Evolutionary conservation across 108 stramenopile species (phyloP).

Genomic region (Nannochloropsis gaditana): DNA sequence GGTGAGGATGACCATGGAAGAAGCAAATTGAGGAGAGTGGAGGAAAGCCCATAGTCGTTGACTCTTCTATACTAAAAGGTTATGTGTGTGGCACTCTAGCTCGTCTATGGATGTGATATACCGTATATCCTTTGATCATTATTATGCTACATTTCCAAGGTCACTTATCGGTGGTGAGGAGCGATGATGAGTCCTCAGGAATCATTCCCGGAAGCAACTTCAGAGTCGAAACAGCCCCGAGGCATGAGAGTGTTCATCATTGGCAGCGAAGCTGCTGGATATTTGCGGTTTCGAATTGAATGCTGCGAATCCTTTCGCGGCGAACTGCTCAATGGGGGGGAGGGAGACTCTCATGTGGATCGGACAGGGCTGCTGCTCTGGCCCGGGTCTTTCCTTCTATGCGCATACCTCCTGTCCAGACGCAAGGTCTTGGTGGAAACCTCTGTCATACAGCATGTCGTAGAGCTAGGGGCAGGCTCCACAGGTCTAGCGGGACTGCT

Average conservation of each 20-base stretch:
- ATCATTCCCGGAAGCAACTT: too few species aligned
- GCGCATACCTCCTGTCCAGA: neutral
- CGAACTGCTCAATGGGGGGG: neutral
- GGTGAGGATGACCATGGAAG: too few species aligned
- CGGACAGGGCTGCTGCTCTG: neutral
- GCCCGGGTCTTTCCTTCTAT: neutral
- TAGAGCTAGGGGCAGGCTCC: neutral
- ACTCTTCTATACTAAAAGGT: too few species aligned
- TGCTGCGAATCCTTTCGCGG: conserved; percentile 12
- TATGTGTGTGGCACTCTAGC: too few species aligned
- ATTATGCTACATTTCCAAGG: too few species aligned
- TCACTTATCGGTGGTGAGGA: too few species aligned
- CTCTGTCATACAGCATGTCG: neutral
- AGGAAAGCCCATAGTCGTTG: too few species aligned
- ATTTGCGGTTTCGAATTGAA: neutral
- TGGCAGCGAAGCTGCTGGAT: neutral
- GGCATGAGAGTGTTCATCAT: neutral
- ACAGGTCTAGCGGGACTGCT: neutral
- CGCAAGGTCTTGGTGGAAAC: neutral
- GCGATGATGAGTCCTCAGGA: too few species aligned
- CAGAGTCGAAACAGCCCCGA: neutral
- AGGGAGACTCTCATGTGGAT: neutral
- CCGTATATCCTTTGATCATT: too few species aligned
- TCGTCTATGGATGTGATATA: too few species aligned
- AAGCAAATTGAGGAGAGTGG: too few species aligned